phyloP scores from a whole-genome alignment of 2,329 filamentous ascomycete species.

The Apiospora kogelbergensis region DNA sequence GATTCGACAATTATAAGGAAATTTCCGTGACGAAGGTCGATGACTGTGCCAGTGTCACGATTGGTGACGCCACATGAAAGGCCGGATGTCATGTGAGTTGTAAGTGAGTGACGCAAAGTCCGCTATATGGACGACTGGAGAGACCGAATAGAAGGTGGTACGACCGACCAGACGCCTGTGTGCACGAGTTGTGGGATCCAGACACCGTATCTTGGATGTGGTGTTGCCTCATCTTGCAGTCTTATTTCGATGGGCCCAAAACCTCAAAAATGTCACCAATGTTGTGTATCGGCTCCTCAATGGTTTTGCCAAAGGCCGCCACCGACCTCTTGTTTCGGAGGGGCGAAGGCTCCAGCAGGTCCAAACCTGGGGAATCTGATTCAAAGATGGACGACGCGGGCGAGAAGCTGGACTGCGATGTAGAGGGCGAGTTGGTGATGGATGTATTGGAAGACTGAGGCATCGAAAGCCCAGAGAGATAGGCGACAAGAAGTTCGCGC shows the following conservation, averaged over 20 bases:
- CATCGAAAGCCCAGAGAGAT: slow-evolving; percentile 16
- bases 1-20: not conserved
- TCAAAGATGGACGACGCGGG: slow-evolving; percentile 12
- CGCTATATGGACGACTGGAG: not conserved
- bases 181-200: not conserved
- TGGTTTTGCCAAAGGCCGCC: slow-evolving; percentile 16
- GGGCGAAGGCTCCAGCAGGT: slow-evolving; percentile 23
- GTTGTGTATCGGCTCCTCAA: slow-evolving; percentile 19
- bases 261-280: slow-evolving; percentile 28
- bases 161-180: not conserved
- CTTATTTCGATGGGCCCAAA: slow-evolving; percentile 12
- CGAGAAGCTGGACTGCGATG: slow-evolving; percentile 11
- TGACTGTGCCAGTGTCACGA: not conserved
- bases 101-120: not conserved
- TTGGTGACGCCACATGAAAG: not conserved
- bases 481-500: slow-evolving; percentile 22
- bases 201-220: not conserved
- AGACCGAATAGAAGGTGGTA: not conserved
- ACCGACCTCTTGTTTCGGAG: slow-evolving; percentile 9
- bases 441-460: slow-evolving; percentile 15
- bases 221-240: not conserved
- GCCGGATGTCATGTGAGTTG: not conserved
- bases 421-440: slow-evolving; percentile 17
- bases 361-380: slow-evolving; percentile 16
- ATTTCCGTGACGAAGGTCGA: not conserved